Percentiles rank a stretch among this genome's conserved stretches.
Evolutionary conservation across 495 filamentous ascomycete species (phyloP).

Genomic region (Daldinia vernicosa): DNA sequence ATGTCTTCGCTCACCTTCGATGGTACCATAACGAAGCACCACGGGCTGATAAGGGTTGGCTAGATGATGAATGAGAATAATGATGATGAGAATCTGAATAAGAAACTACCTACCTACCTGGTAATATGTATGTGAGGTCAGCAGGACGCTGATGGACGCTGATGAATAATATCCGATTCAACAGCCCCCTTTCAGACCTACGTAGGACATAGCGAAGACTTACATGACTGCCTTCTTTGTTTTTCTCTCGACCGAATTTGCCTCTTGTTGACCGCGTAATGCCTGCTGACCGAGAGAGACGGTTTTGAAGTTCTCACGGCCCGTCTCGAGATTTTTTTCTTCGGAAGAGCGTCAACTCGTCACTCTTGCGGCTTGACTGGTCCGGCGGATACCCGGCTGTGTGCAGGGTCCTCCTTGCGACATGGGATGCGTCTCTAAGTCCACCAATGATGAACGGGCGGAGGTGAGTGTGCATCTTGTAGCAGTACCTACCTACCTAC

Average conservation of each 20-base stretch:
- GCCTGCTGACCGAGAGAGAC: conserved; percentile 32
- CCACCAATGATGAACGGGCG: conserved; percentile 23
- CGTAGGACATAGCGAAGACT: background rate
- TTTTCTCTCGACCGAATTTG: background rate
- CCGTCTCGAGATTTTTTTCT: conserved; percentile 28
- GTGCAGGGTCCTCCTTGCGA: conserved; percentile 35
- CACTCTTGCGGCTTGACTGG: conserved; percentile 35
- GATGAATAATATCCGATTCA: conserved; percentile 16
- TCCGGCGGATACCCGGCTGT: conserved; percentile 37
- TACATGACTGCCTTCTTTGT: background rate
- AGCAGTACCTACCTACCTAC: conserved; percentile 13
- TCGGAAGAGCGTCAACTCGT: conserved; percentile 25
- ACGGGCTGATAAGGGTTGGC: conserved; percentile 14
- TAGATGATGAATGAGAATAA: conserved; percentile 36
- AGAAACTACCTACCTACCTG: conserved; percentile 33
- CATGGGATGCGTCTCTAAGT: conserved; percentile 3
- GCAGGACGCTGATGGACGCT: conserved; percentile 25
- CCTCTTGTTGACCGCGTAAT: conserved; percentile 10
- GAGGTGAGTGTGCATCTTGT: conserved; percentile 8
- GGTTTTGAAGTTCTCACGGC: conserved; percentile 41
- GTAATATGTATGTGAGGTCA: conserved; percentile 29
- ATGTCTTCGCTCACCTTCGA: background rate
- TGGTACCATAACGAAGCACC: conserved; percentile 2
- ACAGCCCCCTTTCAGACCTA: conserved; percentile 12
- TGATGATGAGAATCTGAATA: conserved; percentile 43